Percentiles rank a stretch among this genome's conserved stretches.
Evolutionary conservation across 2,329 filamentous ascomycete species (phyloP).

Genomic region (Epichloe sp.): DNA sequence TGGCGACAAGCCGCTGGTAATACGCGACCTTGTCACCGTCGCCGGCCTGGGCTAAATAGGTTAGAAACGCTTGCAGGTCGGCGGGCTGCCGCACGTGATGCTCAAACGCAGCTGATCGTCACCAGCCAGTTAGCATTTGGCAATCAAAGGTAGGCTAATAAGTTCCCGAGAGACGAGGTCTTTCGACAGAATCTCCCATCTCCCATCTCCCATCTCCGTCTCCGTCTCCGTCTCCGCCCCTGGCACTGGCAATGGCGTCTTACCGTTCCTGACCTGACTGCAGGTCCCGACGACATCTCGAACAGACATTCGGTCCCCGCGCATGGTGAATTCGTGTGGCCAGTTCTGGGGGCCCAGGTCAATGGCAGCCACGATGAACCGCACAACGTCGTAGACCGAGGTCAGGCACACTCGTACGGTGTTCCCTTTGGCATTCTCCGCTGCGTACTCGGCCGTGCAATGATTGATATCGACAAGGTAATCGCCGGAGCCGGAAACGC

Average conservation of each 20-base stretch:
- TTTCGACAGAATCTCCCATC: background rate
- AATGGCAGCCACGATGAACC: slow-evolving; percentile 57
- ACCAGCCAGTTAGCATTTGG: slow-evolving; percentile 10
- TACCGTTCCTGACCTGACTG: slow-evolving; percentile 36
- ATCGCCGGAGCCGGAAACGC: slow-evolving; percentile 43
- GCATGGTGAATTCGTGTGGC: slow-evolving; percentile 57
- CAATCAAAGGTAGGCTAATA: too few species aligned
- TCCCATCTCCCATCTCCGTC: background rate
- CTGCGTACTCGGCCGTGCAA: slow-evolving; percentile 47
- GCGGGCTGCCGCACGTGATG: slow-evolving; percentile 24
- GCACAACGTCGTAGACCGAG: slow-evolving; percentile 54
- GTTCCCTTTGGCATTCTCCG: slow-evolving; percentile 35
- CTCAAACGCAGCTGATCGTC: slow-evolving; percentile 24
- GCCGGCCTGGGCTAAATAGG: slow-evolving; percentile 31
- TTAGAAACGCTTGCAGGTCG: slow-evolving; percentile 27
- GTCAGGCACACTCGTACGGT: slow-evolving; percentile 51
- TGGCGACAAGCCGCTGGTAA: slow-evolving; percentile 52
- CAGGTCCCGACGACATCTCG: slow-evolving; percentile 42
- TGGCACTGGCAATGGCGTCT: background rate
- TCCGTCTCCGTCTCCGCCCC: background rate
- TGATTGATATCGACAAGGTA: slow-evolving; percentile 51
- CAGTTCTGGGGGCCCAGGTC: slow-evolving; percentile 46
- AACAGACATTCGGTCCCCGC: slow-evolving; percentile 49
- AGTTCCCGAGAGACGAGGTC: background rate
- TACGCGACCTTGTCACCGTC: slow-evolving; percentile 36